phyloP scores from a whole-genome alignment of 2,329 filamentous ascomycete species.

The Cytospora leucostoma region DNA sequence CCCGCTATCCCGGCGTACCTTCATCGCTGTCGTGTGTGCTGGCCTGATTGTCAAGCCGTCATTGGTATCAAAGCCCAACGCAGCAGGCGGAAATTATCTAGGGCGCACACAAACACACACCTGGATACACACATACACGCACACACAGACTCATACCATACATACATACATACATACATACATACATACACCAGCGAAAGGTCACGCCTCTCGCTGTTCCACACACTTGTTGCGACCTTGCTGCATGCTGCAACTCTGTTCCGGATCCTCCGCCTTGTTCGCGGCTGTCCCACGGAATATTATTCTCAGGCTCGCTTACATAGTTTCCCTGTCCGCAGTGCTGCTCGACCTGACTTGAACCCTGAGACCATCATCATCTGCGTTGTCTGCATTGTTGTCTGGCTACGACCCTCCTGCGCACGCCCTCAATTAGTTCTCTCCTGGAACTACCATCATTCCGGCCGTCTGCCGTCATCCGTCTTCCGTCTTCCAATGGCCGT shows the following conservation, averaged over 20 bases:
- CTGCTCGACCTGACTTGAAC: not conserved
- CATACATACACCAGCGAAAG: slow-evolving; percentile 12
- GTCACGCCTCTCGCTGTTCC: slow-evolving; percentile 24
- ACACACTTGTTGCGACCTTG: slow-evolving; percentile 10
- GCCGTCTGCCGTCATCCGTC: slow-evolving; percentile 5
- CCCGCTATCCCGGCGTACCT: not conserved
- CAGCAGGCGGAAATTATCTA: slow-evolving; percentile 11
- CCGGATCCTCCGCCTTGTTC: slow-evolving; percentile 14
- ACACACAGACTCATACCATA: not conserved
- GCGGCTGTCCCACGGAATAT: slow-evolving; percentile 12
- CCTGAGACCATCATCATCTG: not conserved
- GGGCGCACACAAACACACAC: not conserved
- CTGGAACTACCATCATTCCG: slow-evolving; percentile 11
- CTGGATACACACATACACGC: no score
- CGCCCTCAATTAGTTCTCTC: not conserved
- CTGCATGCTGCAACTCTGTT: slow-evolving; percentile 4
- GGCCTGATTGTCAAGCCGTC: slow-evolving; percentile 12
- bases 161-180: not conserved
- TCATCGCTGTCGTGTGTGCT: not conserved
- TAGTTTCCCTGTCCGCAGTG: not conserved
- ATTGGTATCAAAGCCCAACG: slow-evolving; percentile 5
- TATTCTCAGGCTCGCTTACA: slow-evolving; percentile 4
- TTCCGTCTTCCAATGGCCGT: slow-evolving; percentile 18
- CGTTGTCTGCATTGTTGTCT: not conserved
- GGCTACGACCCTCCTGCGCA: not conserved